Base-by-base conservation (phyloP, 2,329 filamentous ascomycete genomes). In the Escovopsis sp. region DNA sequence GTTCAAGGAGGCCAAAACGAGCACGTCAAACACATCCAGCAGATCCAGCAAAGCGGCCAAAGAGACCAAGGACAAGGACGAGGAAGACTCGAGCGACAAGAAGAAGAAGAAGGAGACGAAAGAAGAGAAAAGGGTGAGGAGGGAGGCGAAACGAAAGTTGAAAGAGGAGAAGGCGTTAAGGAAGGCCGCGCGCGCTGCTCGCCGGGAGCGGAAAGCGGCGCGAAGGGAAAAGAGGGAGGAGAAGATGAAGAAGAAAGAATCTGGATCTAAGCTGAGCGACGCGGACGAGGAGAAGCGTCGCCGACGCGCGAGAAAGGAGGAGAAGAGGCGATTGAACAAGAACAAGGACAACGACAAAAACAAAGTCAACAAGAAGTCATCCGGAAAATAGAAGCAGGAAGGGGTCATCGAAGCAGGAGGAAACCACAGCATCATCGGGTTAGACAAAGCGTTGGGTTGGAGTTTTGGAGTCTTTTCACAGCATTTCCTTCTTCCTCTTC, bases 251-350 rank as follows among this genome's bases (percentile, higher is more conserved):
- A 37, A 40, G 24, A 47, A 55, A 7, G 43, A 55, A 41, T 52
- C 54, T 14, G 54, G 53, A 20, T 20, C 20, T 5, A 20, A 20
- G 20, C 20, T 20, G 41, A 51, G 54, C 27, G 51, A 45, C 24
- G 29, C n/a, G 12, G 53, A 54, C 16, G 67, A 70, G 45, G 69
- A 70, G 43, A 73, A 68, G 50, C 61, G 61, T 40, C 62, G 67
- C 52, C 56, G 66, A 38, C 57, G 61, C 36, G 63, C 58, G 12
- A 59, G 55, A 45, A 66, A 66, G 46, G 64, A 66, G 51, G 64
- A 61, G 44, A 66, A 61, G 56, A 62, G 62, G 51, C 47, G 53
- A 37, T 49, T 50, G 48, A 51, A 56, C 51, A 49, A 46, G 52
- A 38, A 57, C 47, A 50, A 53, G 29, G 51, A 53, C 38, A 35